A percentile compares a stretch with the other conserved stretches of the same genome.
These are phyloP conservation scores for Mycena sanguinolenta DNA, from an alignment of 768 basidiomycete species.

Conservation along the genomic window DNA sequence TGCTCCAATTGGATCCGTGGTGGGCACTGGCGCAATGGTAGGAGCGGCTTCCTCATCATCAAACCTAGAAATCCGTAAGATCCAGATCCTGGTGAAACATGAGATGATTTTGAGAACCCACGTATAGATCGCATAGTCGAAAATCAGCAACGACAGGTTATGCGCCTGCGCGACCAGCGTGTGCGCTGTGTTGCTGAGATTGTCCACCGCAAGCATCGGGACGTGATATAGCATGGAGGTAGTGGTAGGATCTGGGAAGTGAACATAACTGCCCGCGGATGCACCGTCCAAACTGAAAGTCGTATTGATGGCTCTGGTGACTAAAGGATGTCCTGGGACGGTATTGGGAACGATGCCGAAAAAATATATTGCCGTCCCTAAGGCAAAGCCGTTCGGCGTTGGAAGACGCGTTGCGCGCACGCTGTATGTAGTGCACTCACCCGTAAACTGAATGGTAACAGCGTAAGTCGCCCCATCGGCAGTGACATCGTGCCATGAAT, in stretches of 20 bases:
- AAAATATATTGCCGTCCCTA: neutral
- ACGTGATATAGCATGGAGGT: neutral
- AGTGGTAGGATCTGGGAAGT: neutral
- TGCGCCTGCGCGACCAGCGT: neutral
- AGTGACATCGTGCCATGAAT: neutral
- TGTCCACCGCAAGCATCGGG: neutral
- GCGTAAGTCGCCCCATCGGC: neutral
- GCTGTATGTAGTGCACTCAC: neutral
- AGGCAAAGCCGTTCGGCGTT: neutral
- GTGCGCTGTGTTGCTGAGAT: neutral
- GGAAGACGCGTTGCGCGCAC: neutral
- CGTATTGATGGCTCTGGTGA: neutral
- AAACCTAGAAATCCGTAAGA: neutral
- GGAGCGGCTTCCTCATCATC: neutral
- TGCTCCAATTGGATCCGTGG: too few species aligned
- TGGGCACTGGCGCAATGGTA: neutral
- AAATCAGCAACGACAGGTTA: neutral
- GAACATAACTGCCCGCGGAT: neutral
- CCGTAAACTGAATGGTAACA: neutral
- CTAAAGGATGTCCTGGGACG: neutral
- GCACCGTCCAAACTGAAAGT: neutral
- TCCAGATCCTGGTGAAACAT: neutral
- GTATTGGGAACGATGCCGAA: constrained; percentile 1
- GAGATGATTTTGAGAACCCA: neutral
- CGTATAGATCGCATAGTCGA: neutral